Conservation (phyloP, 192 early-diverging fungal genomes). For the Cetraspora pellucida region DNA sequence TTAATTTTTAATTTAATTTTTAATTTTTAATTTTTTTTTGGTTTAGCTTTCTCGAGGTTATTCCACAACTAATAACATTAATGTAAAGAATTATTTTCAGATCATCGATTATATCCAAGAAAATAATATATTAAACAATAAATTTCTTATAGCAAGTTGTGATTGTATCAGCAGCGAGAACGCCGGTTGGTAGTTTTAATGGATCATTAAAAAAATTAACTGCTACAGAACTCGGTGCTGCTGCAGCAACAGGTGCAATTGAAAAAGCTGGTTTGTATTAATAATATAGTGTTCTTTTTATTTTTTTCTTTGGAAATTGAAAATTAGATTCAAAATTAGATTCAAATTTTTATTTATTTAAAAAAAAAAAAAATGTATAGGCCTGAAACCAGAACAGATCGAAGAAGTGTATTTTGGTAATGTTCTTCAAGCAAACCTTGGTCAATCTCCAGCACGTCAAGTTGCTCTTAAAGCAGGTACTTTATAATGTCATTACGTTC, state of each 20-base stretch:
- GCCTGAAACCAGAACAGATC: slow-evolving; percentile 76
- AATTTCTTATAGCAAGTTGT: slow-evolving; percentile 52
- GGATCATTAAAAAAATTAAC: slow-evolving; percentile 82
- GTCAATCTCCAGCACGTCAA: slow-evolving; percentile 94
- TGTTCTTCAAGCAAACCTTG: slow-evolving; percentile 84
- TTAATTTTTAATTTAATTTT: background rate
- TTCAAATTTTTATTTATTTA: too few species aligned
- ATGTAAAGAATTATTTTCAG: background rate
- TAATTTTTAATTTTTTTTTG: background rate
- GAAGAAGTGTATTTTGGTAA: slow-evolving; percentile 97
- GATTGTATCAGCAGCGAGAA: slow-evolving; percentile 76
- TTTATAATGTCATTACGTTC: background rate
- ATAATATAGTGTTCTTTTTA: background rate
- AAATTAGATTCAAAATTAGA: background rate
- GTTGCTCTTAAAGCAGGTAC: slow-evolving; percentile 77
- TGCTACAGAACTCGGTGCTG: slow-evolving; percentile 83
- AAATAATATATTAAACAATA: background rate
- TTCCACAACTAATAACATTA: background rate
- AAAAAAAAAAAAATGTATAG: slow-evolving; percentile 42
- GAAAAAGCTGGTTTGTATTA: slow-evolving; percentile 69
- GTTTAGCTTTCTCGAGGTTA: background rate
- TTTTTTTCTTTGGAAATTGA: background rate
- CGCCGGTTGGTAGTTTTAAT: slow-evolving; percentile 90
- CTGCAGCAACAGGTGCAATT: slow-evolving; percentile 84
- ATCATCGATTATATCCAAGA: background rate